Base-by-base conservation (phyloP, 345 rosid genomes). In the Eucalyptus polyanthemos region DNA sequence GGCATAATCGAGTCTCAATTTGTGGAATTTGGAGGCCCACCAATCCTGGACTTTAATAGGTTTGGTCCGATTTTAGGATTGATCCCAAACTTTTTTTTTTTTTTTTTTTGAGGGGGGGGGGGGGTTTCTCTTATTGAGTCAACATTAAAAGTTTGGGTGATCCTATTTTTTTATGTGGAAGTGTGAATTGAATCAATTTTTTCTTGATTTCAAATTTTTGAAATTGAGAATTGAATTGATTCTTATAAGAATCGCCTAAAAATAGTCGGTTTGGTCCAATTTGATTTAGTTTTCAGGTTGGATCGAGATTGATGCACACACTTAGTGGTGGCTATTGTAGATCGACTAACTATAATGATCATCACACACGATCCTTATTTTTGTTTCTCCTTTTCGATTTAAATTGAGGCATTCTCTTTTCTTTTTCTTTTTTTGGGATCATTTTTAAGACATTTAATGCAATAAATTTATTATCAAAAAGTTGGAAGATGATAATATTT, bases 241-340 rank as follows among this genome's bases (percentile, higher is more conserved):
- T 3, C 14, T 24, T 24, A 0, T 0, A 0, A 0, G 13, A 56
- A 56, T 56, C 0, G 1, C 6, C 13, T 2, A 0, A 6, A 56
- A 56, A 10, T 0, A 4, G 0, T 53, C 0, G 2, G 3, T 53
- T 21, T 53, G 58, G 11, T 19, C 11, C 1, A 10, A 0, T 22
- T 24, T 6, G 5, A 56, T 56, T 56, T 5, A 24, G 13, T 56
- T 56, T 1, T 56, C 13, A 3, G 6, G 29, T 22, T 56, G 29
- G 62, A 56, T 10, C 0, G 13, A 24, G 62, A 56, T 25, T 11
- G 21, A 56, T 56, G 62, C 62, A 24, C 27, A 10, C 29, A 9
- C 3, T 24, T 56, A 25, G 29, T 25, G 29, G 3, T 56, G 29
- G 6, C 6, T 56, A 56, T 56, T 56, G 62, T 56, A 56, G 29